Base-by-base conservation (phyloP, 2,329 filamentous ascomycete genomes). In the Ophiostoma pallidulum region DNA sequence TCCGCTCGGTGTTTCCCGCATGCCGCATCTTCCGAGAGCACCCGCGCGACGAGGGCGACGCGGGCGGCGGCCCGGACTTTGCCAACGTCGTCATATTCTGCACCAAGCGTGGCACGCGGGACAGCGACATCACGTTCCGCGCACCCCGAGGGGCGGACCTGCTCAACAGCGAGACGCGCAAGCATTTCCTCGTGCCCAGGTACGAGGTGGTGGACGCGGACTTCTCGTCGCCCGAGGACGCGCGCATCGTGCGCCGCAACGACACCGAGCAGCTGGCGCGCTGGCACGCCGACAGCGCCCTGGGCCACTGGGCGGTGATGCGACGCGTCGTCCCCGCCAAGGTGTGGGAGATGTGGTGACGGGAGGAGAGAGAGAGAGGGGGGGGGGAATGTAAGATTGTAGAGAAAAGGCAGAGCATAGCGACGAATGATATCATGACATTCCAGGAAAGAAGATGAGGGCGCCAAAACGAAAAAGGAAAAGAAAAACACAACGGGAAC, bases 51-150 rank as follows among this genome's bases (percentile, higher is more conserved):
- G 64, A 66, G 1, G 66, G 69, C 20, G 65, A 68, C 8, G 63
- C 77, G 19, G 69, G 71, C 31, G 64, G 70, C 16, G 71, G 69
- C 3, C 66, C 68, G 24, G 86, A 95, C 60, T 96, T 97, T 63
- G 87, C 89, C 61, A 98, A 98, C 69, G 88, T 97, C 77, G 86
- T 97, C 40, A 80, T 97, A 51, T 96, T 96, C 69, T 98, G 92
- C 72, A 81, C 78, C 50, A 91, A 89, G 66, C 71, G 68, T 20
- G 58, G 58, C 3, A 0, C 66, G 89, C 32, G 31, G 2, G 39
- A 37, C 16, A 29, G 29, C 9, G 41, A 48, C 20, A 32, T 58
- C 26, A 22, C 42, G 16, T 97, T 97, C 69, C 76, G 90, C 12
- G 59, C 70, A 14, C 77, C 89, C 0, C 68, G 65, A 0, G 63